phyloP scores from a whole-genome alignment of 306 rosid genomes.

The Trifolium subterraneum region DNA sequence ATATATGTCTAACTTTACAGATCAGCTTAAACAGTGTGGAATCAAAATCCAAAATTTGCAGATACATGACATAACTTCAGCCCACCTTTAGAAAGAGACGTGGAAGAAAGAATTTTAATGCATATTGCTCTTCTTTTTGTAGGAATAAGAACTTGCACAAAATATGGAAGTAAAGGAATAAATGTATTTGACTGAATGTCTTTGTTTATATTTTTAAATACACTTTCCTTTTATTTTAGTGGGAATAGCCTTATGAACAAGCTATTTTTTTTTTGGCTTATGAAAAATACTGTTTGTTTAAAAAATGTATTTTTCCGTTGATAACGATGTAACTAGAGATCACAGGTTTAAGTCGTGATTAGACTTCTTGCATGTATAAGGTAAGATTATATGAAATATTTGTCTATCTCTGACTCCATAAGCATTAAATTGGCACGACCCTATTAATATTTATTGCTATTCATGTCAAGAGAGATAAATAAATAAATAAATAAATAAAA shows the following conservation, averaged over 20 bases:
- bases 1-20: conserved; percentile 2
- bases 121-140: background rate
- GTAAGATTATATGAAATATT: conserved; percentile 11
- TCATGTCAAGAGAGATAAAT: conserved; percentile 2
- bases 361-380: background rate
- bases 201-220: background rate
- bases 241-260: background rate
- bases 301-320: background rate
- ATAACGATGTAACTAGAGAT: background rate
- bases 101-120: background rate
- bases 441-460: conserved; percentile 12
- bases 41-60: conserved; percentile 25
- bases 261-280: background rate
- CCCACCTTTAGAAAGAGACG: background rate
- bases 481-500: background rate
- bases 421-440: background rate
- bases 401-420: background rate
- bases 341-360: background rate
- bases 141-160: background rate
- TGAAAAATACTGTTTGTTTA: background rate
- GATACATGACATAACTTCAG: conserved; percentile 19
- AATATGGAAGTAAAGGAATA: background rate
- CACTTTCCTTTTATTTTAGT: background rate
- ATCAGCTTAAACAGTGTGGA: conserved; percentile 35
- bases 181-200: background rate